phyloP scores from a whole-genome alignment of 768 basidiomycete species.

The Hericium alpestre region DNA sequence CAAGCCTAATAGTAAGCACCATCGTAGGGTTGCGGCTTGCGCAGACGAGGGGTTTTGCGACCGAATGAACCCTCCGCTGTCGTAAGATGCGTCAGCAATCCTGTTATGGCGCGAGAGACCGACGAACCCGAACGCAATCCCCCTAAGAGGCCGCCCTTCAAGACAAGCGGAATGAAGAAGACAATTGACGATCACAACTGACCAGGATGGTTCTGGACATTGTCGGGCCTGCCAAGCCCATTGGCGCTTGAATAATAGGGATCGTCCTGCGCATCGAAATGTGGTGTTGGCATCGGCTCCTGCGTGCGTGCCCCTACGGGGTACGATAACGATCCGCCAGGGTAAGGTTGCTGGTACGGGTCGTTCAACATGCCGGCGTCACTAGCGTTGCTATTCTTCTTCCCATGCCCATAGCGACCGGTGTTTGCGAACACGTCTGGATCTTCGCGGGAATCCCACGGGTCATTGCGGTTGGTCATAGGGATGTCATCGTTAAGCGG shows the following conservation, averaged over 20 bases:
- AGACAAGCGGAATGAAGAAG: not conserved
- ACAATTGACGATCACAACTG: conserved; percentile 19
- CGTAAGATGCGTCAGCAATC: not conserved
- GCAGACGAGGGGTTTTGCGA: conserved; percentile 30
- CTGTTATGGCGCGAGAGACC: not conserved
- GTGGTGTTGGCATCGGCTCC: not conserved
- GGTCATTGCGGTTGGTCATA: conserved; percentile 54
- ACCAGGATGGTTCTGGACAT: conserved; percentile 38
- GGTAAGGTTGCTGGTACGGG: not conserved
- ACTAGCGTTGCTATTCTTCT: conserved; percentile 10
- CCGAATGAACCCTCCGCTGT: conserved; percentile 34
- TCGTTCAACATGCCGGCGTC: conserved; percentile 7
- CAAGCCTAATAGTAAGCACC: not conserved
- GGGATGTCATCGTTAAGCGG: conserved; percentile 43
- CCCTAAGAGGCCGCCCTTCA: not conserved
- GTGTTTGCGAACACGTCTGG: conserved; percentile 15
- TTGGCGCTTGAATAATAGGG: conserved; percentile 19
- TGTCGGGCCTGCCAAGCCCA: conserved; percentile 27
- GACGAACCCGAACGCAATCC: not conserved
- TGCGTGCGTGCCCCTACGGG: not conserved
- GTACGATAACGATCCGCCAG: not conserved
- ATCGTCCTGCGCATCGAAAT: conserved; percentile 19
- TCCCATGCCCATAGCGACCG: conserved; percentile 8
- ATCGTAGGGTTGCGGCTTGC: conserved; percentile 16
- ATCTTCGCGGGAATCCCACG: conserved; percentile 60